phyloP scores from a whole-genome alignment of 2,329 filamentous ascomycete genomes.

The Tolypocladium guangdongense region DNA sequence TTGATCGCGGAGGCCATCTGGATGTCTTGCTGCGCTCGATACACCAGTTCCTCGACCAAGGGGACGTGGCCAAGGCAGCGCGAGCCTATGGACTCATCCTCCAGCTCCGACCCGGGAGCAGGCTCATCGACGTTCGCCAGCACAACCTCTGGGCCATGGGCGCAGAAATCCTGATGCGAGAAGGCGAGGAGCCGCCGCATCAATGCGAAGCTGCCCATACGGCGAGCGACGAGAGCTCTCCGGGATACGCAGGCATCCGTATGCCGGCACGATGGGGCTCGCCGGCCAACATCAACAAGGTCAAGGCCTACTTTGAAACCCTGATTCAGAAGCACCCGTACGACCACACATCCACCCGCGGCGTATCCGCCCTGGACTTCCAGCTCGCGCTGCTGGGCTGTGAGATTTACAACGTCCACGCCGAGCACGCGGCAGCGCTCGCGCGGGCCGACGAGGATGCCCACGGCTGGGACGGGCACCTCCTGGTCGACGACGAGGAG shows the following conservation, averaged over 20 bases:
- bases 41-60: constrained; percentile 59
- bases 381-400: constrained; percentile 71
- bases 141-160: constrained; percentile 72
- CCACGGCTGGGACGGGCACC: not conserved
- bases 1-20: constrained; percentile 37
- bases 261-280: constrained; percentile 26
- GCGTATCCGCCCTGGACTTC: constrained; percentile 61
- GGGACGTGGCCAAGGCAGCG: constrained; percentile 60
- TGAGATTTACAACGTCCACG: constrained; percentile 66
- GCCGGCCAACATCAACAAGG: constrained; percentile 31
- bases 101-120: constrained; percentile 31
- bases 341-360: constrained; percentile 46
- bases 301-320: constrained; percentile 59
- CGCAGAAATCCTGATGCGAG: constrained; percentile 69
- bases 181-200: constrained; percentile 25
- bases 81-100: constrained; percentile 67
- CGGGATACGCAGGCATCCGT: not conserved
- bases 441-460: constrained; percentile 7
- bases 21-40: constrained; percentile 57
- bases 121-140: constrained; percentile 54
- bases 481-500: constrained; percentile 15
- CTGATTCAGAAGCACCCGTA: constrained; percentile 70
- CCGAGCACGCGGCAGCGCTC: constrained; percentile 40
- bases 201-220: not conserved
- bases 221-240: not conserved